phyloP scores from a whole-genome alignment of 2,329 filamentous ascomycete species.

The Curvularia hawaiiensis region DNA sequence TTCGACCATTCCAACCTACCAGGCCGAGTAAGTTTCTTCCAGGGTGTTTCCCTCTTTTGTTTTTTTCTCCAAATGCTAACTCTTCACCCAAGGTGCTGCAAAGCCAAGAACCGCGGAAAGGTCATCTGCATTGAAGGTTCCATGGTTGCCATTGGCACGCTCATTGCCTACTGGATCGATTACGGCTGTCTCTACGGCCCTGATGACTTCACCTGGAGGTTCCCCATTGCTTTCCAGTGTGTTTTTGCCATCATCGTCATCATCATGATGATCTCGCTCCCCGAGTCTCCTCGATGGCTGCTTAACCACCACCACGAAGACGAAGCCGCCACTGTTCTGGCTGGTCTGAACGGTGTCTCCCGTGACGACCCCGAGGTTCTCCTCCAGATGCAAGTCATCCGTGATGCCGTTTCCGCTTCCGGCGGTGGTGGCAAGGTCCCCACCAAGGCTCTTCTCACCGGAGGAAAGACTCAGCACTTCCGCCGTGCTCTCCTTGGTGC shows the following conservation, averaged over 20 bases:
- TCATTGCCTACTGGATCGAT: constrained; percentile 59
- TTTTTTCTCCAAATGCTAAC: not conserved
- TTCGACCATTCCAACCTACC: constrained; percentile 59
- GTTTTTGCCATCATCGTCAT: constrained; percentile 50
- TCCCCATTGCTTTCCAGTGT: constrained; percentile 59
- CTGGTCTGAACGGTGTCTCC: constrained; percentile 53
- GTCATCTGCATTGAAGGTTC: constrained; percentile 64
- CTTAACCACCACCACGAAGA: constrained; percentile 48
- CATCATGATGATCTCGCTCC: constrained; percentile 44
- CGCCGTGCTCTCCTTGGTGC: constrained; percentile 65
- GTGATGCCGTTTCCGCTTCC: constrained; percentile 56
- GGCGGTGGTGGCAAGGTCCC: constrained; percentile 43
- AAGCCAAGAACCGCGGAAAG: constrained; percentile 62
- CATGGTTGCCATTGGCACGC: constrained; percentile 55
- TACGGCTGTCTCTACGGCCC: constrained; percentile 49
- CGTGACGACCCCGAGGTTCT: constrained; percentile 61
- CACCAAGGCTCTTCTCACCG: constrained; percentile 59
- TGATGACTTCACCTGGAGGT: constrained; percentile 51
- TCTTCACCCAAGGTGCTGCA: constrained; percentile 41
- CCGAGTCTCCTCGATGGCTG: constrained; percentile 41
- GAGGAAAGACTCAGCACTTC: constrained; percentile 68
- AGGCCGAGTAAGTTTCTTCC: constrained; percentile 50
- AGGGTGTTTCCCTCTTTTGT: not conserved
- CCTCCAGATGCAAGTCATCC: constrained; percentile 65
- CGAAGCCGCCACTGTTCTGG: constrained; percentile 55